These are phyloP conservation scores for Ramularia endophylla DNA, from an alignment of 2,329 filamentous ascomycete genomes.

Conservation along the genomic window DNA sequence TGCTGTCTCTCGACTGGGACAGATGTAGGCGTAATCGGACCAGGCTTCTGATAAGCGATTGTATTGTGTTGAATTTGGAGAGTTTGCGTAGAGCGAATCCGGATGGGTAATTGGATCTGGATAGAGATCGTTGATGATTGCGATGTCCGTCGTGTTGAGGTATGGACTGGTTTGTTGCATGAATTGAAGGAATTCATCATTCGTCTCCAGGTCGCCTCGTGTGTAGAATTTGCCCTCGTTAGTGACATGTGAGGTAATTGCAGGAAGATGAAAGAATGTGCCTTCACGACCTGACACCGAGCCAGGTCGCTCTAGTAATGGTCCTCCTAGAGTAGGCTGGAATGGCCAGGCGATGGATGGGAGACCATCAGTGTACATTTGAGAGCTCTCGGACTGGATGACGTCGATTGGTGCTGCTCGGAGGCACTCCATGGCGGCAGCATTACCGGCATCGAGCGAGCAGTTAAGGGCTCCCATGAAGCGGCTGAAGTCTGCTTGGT, in stretches of 20 bases:
- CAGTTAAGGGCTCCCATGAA: conserved; percentile 12
- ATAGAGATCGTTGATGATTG: conserved; percentile 53
- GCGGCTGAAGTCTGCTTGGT: conserved; percentile 10
- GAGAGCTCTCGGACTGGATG: conserved; percentile 9
- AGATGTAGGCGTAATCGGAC: conserved; percentile 59
- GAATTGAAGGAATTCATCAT: conserved; percentile 53
- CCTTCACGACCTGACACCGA: conserved; percentile 50
- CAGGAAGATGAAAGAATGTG: conserved; percentile 50
- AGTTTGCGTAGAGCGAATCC: conserved; percentile 37
- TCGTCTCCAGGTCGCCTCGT: conserved; percentile 41
- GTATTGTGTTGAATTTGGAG: conserved; percentile 41
- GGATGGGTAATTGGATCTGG: conserved; percentile 48
- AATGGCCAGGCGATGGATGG: conserved; percentile 11
- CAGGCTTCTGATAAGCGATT: conserved; percentile 56
- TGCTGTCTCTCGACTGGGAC: conserved; percentile 56
- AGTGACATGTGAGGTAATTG: conserved; percentile 64
- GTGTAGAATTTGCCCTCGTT: conserved; percentile 66
- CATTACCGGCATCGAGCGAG: conserved; percentile 6
- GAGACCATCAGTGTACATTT: conserved; percentile 10
- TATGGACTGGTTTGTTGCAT: conserved; percentile 58
- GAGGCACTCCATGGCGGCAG: conserved; percentile 9
- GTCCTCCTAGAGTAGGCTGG: conserved; percentile 9
- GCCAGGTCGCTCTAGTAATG: conserved; percentile 13
- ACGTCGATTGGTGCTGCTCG: conserved; percentile 9
- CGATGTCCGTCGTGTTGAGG: conserved; percentile 48